Evolutionary conservation across 2,329 filamentous ascomycete genomes (phyloP).

Genomic region (Dactylella cylindrospora): DNA sequence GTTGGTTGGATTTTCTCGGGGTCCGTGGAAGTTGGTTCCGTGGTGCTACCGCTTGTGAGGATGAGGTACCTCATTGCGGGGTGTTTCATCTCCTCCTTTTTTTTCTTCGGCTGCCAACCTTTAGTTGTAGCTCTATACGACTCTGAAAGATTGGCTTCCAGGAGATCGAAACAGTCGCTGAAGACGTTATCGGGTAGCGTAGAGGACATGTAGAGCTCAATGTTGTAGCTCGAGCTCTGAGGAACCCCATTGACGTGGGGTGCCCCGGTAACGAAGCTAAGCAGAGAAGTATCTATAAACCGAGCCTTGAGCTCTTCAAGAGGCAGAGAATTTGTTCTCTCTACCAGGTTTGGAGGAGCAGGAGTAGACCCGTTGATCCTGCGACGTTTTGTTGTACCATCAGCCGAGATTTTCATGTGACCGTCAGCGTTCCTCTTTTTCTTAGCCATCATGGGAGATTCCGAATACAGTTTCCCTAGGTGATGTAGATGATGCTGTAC

Average conservation of each 20-base stretch:
- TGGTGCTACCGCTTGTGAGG: slow-evolving; percentile 60
- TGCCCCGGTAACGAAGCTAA: slow-evolving; percentile 3
- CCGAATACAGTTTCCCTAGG: too few species aligned
- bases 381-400: slow-evolving; percentile 29
- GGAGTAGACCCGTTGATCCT: neutral
- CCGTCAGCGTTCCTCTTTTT: too few species aligned
- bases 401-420: slow-evolving; percentile 21
- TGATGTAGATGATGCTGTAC: too few species aligned
- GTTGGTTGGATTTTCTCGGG: slow-evolving; percentile 53
- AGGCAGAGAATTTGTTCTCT: slow-evolving; percentile 24
- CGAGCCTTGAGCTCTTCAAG: slow-evolving; percentile 32
- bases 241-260: neutral
- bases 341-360: slow-evolving; percentile 24
- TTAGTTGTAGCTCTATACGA: slow-evolving; percentile 46
- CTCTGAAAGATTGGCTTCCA: slow-evolving; percentile 45
- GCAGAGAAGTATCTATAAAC: slow-evolving; percentile 28
- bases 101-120: slow-evolving; percentile 46
- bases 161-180: slow-evolving; percentile 45
- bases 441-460: too few species aligned
- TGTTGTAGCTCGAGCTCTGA: slow-evolving; percentile 25
- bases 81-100: slow-evolving; percentile 48
- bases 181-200: slow-evolving; percentile 43
- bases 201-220: slow-evolving; percentile 46
- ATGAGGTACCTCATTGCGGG: slow-evolving; percentile 47
- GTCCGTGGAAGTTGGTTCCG: slow-evolving; percentile 68